Conservation (phyloP, 257 asterid genomes). For the Solanum corneliomulleri region DNA sequence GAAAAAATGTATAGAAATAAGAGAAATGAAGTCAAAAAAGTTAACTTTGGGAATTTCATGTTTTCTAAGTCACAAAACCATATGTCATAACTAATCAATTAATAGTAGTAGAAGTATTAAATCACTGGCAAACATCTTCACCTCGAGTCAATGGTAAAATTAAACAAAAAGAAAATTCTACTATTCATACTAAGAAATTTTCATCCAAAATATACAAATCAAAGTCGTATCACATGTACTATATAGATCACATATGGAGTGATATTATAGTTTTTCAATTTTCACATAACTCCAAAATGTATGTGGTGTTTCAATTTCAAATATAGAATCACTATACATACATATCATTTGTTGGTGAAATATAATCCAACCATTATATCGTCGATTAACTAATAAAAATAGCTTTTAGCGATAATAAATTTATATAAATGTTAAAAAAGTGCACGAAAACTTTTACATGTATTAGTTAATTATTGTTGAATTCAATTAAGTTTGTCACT, state of each 20-base stretch:
- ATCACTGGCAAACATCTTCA: not conserved
- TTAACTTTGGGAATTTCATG: not conserved
- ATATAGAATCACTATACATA: too few species aligned
- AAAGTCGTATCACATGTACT: not conserved
- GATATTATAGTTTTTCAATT: not conserved
- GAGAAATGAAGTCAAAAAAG: slow-evolving; percentile 5
- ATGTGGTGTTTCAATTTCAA: too few species aligned
- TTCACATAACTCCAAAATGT: not conserved
- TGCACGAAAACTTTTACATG: accelerated
- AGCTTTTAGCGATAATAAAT: too few species aligned
- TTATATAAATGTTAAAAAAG: too few species aligned
- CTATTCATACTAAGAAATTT: not conserved
- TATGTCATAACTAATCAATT: not conserved
- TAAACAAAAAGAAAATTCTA: not conserved
- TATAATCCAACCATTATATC: too few species aligned
- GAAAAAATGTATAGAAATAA: not conserved
- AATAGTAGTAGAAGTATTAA: not conserved
- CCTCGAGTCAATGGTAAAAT: slow-evolving; percentile 2
- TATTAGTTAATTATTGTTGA: too few species aligned
- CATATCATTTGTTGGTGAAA: too few species aligned
- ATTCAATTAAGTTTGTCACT: too few species aligned
- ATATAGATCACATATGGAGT: not conserved
- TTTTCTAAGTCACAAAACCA: not conserved
- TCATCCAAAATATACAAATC: not conserved
- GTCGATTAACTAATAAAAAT: too few species aligned